Conservation (phyloP, 2,329 filamentous ascomycete genomes). For the Aspergillus hortae region DNA sequence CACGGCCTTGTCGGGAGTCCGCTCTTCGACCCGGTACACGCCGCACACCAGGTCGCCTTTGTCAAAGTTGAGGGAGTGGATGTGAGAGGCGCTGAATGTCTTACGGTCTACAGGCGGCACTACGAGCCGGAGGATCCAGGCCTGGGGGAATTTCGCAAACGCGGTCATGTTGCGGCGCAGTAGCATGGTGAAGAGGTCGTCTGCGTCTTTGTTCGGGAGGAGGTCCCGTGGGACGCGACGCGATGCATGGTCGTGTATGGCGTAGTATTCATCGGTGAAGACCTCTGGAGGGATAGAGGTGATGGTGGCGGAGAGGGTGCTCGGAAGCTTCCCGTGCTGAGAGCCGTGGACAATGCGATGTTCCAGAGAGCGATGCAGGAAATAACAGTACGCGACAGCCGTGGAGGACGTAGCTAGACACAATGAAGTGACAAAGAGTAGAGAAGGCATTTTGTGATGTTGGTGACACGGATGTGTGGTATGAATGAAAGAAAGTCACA, state of each 20-base stretch:
- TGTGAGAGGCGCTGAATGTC: constrained; percentile 24
- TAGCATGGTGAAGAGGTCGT: constrained; percentile 25
- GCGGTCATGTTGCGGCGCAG: constrained; percentile 32
- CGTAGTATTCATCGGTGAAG: constrained; percentile 17
- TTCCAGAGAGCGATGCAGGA: constrained; percentile 21
- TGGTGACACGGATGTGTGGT: constrained; percentile 22
- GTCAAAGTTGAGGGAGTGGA: constrained; percentile 25
- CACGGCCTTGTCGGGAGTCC: constrained; percentile 26
- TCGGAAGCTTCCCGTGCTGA: constrained; percentile 15
- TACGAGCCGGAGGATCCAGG: constrained; percentile 22
- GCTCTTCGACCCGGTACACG: constrained; percentile 24
- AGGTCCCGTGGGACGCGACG: constrained; percentile 17
- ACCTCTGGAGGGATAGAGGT: constrained; percentile 20
- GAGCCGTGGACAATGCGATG: constrained; percentile 20
- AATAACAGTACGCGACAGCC: constrained; percentile 25
- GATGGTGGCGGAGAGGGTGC: constrained; percentile 13
- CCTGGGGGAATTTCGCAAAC: constrained; percentile 33
- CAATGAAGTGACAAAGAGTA: constrained; percentile 1
- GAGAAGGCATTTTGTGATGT: constrained; percentile 13
- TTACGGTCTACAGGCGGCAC: constrained; percentile 12
- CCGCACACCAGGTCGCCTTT: constrained; percentile 32
- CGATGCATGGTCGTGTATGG: constrained; percentile 21
- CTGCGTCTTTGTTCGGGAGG: constrained; percentile 14
- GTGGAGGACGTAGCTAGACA: constrained; percentile 18
- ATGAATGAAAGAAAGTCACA: not conserved